A percentile compares a stretch with the other conserved stretches of the same genome.
Conservation (phyloP, 306 rosid species). For the Prunus salicina region DNA sequence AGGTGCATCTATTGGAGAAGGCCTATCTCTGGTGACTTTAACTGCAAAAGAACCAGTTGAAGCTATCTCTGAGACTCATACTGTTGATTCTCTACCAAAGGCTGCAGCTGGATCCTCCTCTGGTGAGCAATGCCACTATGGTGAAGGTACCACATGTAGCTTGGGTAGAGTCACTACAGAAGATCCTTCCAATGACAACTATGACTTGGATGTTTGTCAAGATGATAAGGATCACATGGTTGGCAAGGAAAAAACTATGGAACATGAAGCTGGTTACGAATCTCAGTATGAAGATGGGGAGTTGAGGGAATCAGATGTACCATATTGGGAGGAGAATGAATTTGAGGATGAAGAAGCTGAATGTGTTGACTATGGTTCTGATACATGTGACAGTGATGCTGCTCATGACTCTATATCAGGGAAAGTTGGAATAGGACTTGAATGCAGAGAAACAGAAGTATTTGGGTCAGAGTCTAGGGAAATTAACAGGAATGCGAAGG, state of each 20-base stretch:
- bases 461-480: slow-evolving; percentile 15
- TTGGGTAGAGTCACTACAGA: slow-evolving; percentile 15
- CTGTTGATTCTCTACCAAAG: not conserved
- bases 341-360: slow-evolving; percentile 20
- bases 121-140: slow-evolving; percentile 5
- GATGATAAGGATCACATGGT: slow-evolving; percentile 11
- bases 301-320: slow-evolving; percentile 36
- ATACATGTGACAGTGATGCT: slow-evolving; percentile 29
- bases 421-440: slow-evolving; percentile 11
- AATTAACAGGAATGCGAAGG: slow-evolving; percentile 5
- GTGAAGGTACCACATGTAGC: slow-evolving; percentile 2
- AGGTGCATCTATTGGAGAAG: slow-evolving; percentile 14
- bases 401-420: slow-evolving; percentile 14
- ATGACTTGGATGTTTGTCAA: not conserved
- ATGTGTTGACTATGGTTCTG: slow-evolving; percentile 36
- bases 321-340: slow-evolving; percentile 28
- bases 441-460: slow-evolving; percentile 20
- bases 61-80: slow-evolving; percentile 4
- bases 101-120: slow-evolving; percentile 7
- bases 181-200: slow-evolving; percentile 3
- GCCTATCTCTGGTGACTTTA: slow-evolving; percentile 1
- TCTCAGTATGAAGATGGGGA: slow-evolving; percentile 47
- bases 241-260: not conserved
- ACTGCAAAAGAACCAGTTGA: slow-evolving; percentile 13
- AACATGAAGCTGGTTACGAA: slow-evolving; percentile 24